Percentiles rank a stretch among this genome's conserved stretches.
Evolutionary conservation across 192 early-diverging fungal species (phyloP).

Genomic region (Umbelopsis ramanniana): DNA sequence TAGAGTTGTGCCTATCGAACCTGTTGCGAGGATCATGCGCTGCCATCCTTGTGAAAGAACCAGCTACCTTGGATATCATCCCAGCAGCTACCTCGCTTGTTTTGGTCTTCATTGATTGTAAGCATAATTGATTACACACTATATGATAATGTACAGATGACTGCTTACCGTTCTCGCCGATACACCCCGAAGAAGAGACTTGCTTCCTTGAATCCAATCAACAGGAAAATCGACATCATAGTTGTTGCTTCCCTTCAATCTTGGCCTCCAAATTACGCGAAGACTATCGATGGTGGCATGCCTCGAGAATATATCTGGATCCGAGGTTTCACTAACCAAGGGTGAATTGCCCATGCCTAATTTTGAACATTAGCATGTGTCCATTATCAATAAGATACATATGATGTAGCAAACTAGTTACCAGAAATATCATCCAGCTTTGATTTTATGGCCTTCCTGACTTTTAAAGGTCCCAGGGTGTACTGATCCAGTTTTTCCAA

Average conservation of each 20-base stretch:
- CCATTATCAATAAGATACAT: background rate
- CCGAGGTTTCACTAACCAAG: constrained; percentile 40
- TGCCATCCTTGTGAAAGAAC: constrained; percentile 14
- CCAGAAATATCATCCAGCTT: constrained; percentile 61
- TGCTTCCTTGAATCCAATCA: constrained; percentile 51
- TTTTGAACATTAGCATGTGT: background rate
- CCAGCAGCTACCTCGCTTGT: constrained; percentile 33
- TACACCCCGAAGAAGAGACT: constrained; percentile 47
- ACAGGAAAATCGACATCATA: constrained; percentile 40
- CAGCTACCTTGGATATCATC: constrained; percentile 39
- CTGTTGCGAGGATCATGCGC: constrained; percentile 4
- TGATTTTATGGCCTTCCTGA: constrained; percentile 55
- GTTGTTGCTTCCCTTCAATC: constrained; percentile 33
- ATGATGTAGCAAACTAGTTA: constrained; percentile 26
- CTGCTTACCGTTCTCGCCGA: constrained; percentile 32
- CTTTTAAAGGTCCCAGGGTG: constrained; percentile 44
- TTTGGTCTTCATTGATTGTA: constrained; percentile 4
- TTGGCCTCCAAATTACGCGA: constrained; percentile 50
- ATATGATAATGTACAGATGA: background rate
- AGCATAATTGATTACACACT: background rate
- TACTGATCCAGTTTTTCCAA: constrained; percentile 39
- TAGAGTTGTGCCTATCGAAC: constrained; percentile 8
- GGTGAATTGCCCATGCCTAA: constrained; percentile 23
- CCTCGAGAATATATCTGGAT: constrained; percentile 51
- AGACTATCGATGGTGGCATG: constrained; percentile 49